Conservation (phyloP, 345 rosid species). For the Isatis tinctoria region DNA sequence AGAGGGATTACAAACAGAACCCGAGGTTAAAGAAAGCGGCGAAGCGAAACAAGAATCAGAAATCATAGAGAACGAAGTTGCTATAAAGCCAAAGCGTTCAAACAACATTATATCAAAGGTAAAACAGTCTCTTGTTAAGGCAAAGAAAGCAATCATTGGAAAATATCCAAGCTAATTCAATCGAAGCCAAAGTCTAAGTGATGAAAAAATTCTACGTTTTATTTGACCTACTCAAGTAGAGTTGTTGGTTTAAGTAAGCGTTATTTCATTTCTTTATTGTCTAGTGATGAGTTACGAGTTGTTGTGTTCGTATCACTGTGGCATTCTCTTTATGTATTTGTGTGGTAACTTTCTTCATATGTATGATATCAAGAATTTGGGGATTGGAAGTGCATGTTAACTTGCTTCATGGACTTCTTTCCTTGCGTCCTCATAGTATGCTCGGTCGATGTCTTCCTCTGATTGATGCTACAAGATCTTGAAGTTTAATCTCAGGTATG, state of each 20-base stretch:
- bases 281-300: neutral
- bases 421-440: neutral
- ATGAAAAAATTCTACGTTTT: neutral
- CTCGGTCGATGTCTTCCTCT: neutral
- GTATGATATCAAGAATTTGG: neutral
- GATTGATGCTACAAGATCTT: neutral
- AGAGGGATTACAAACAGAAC: neutral
- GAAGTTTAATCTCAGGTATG: neutral
- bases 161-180: no score
- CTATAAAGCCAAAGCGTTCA: no score
- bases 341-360: neutral
- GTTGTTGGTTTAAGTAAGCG: neutral
- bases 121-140: no score
- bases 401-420: neutral
- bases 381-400: neutral
- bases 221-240: neutral
- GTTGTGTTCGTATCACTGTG: neutral
- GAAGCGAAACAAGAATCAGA: no score
- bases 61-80: no score
- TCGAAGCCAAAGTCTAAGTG: conserved; percentile 27
- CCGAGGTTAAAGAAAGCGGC: no score
- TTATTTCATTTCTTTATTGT: neutral
- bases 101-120: no score
- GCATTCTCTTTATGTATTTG: neutral
- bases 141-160: no score